Percentiles rank a stretch among this genome's conserved stretches.
phyloP scores from a whole-genome alignment of 2,329 filamentous ascomycete species.

The Leptodontidium sp. region DNA sequence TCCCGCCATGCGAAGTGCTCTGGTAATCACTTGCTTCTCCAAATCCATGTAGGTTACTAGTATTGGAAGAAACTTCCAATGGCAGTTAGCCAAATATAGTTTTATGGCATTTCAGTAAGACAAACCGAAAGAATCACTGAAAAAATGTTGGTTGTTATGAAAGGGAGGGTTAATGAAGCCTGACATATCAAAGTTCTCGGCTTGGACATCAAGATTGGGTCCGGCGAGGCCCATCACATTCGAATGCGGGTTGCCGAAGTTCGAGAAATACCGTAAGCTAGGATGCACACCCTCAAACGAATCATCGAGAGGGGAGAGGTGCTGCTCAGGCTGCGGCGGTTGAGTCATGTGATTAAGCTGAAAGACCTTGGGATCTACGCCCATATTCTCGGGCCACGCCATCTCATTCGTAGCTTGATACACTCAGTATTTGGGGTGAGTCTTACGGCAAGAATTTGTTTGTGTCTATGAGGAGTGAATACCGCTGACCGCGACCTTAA shows the following conservation, averaged over 20 bases:
- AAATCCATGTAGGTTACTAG: too few relatives aligned
- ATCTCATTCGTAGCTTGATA: constrained; percentile 3
- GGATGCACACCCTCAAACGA: neutral
- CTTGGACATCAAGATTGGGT: neutral
- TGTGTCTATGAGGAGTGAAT: neutral
- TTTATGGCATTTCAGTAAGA: neutral
- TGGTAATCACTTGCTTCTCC: neutral
- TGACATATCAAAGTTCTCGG: constrained; percentile 6
- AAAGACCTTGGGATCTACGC: neutral
- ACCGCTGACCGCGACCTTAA: constrained; percentile 2
- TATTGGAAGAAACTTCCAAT: neutral
- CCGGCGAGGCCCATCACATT: constrained; percentile 11
- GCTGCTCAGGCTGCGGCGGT: neutral
- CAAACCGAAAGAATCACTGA: neutral
- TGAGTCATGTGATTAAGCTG: constrained; percentile 13
- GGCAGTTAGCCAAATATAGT: neutral
- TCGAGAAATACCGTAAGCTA: constrained; percentile 2
- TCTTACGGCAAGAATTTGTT: constrained; percentile 11
- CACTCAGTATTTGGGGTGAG: neutral
- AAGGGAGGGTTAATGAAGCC: too few relatives aligned
- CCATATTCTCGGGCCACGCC: neutral
- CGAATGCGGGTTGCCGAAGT: constrained; percentile 13
- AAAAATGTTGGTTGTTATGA: neutral
- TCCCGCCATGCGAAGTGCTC: neutral
- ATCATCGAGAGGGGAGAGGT: neutral